Evolutionary conservation across 1,139 yeast species (phyloP), one percentile per base, ranked within the genome.

Genomic region (Waltiozyma sp.): DNA sequence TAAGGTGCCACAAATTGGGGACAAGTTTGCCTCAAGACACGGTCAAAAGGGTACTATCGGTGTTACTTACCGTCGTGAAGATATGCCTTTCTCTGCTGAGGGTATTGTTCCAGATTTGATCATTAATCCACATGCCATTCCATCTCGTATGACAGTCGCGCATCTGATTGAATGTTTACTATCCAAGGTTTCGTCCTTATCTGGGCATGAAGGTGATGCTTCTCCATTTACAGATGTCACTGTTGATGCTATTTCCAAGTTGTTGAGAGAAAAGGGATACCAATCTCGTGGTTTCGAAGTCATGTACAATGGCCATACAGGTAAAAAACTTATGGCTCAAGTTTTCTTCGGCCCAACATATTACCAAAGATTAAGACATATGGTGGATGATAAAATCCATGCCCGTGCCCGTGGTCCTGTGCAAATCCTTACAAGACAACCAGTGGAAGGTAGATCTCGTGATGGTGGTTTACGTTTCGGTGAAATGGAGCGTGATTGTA

Each of bases 1-100:
- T 6, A 91, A 91, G 66, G 75, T 89, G 43, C 99, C 99, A 13
- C 99, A 91, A 68, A 91, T 93, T 66, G 99, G 99, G 66, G 99
- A 91, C 68, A 91, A 91, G 67, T 91, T 91, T 67, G 97, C 98
- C 4, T 89, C 97, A 38, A 86, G 98, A 70, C 98, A 91, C 72
- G 99, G 99, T 65, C 99, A 93, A 68, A 91, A 91, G 70, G 99
- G 99, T 82, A 93, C 98, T 24, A 89, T 93, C 65, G 99, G 99
- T 79, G 94, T 91, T 49, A 91, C 98, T 1, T 93, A 91, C 62
- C 79, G 97, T 61, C 93, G 91, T 63, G 99, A 91, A 66, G 99
- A 91, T 64, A 91, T 91, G 97, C 99, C 98, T 28, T 91, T 93
- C 63, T 81, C 95, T n/a, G 73, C 86, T 3, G 93, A 91, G 65